Percentiles rank a stretch among this genome's conserved stretches.
Evolutionary conservation across 768 basidiomycete species (phyloP).

Genomic region (Xerocomellus dryophilus): DNA sequence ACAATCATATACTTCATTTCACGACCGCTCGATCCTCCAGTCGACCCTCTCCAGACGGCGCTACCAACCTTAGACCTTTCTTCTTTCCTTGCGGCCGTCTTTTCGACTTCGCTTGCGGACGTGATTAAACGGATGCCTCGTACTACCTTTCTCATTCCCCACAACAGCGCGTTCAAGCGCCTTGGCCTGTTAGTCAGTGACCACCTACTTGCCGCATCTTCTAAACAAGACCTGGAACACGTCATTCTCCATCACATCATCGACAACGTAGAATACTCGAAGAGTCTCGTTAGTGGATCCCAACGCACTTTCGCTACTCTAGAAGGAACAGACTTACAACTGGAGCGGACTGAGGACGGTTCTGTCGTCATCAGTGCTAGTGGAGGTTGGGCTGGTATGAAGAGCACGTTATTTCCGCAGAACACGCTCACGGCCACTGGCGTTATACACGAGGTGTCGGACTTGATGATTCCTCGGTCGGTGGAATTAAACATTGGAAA

Average conservation of each 20-base stretch:
- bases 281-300: conserved; percentile 57
- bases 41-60: conserved; percentile 75
- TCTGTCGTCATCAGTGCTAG: conserved; percentile 55
- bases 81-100: conserved; percentile 85
- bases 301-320: conserved; percentile 75
- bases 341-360: conserved; percentile 57
- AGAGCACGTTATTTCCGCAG: conserved; percentile 51
- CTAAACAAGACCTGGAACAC: conserved; percentile 75
- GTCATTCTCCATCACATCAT: conserved; percentile 89
- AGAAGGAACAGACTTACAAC: conserved; percentile 78
- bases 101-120: conserved; percentile 81
- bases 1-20: conserved; percentile 89
- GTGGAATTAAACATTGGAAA: conserved; percentile 88
- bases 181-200: conserved; percentile 82
- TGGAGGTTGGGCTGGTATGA: conserved; percentile 77
- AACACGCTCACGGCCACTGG: conserved; percentile 85
- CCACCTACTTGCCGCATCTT: conserved; percentile 77
- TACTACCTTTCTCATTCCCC: conserved; percentile 83
- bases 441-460: conserved; percentile 84
- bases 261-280: conserved; percentile 69
- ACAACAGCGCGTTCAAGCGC: conserved; percentile 83
- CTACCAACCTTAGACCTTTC: conserved; percentile 83
- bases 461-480: conserved; percentile 81
- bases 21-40: conserved; percentile 76
- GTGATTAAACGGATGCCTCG: conserved; percentile 59